phyloP scores from a whole-genome alignment of 495 filamentous ascomycete genomes.

The Stereocaulon alpinum region DNA sequence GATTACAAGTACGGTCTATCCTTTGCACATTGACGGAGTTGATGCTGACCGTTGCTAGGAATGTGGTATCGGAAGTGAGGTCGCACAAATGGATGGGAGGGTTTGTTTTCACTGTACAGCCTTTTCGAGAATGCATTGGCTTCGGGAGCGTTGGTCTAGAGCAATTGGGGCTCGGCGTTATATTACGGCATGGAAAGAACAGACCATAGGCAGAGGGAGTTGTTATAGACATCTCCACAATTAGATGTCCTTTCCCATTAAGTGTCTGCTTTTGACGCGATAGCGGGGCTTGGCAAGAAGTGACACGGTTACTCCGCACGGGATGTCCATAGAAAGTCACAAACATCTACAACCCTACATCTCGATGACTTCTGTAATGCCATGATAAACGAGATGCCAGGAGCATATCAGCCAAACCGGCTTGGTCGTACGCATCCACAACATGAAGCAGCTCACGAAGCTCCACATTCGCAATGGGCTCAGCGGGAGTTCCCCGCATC shows the following conservation, averaged over 20 bases:
- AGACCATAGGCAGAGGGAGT: too few species aligned
- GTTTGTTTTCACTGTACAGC: constrained; percentile 2
- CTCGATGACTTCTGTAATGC: neutral
- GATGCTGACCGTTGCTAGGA: constrained; percentile 3
- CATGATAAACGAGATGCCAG: neutral
- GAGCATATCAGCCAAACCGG: constrained; percentile 3
- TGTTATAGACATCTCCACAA: neutral
- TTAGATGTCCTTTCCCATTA: too few species aligned
- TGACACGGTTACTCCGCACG: neutral
- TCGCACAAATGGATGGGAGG: neutral
- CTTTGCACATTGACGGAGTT: constrained; percentile 5
- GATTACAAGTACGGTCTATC: constrained; percentile 27
- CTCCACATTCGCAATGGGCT: neutral
- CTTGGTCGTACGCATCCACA: neutral
- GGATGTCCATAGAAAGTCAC: neutral
- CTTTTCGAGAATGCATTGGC: neutral
- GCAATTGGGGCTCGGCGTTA: neutral
- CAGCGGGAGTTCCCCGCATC: neutral
- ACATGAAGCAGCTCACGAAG: neutral
- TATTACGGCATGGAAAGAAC: neutral
- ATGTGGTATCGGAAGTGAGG: constrained; percentile 23
- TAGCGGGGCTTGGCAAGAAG: neutral
- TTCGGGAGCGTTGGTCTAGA: neutral
- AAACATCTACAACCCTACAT: neutral
- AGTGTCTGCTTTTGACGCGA: too few species aligned